phyloP scores from a whole-genome alignment of 805 yeast genomes.

The Candida morakotiae region DNA sequence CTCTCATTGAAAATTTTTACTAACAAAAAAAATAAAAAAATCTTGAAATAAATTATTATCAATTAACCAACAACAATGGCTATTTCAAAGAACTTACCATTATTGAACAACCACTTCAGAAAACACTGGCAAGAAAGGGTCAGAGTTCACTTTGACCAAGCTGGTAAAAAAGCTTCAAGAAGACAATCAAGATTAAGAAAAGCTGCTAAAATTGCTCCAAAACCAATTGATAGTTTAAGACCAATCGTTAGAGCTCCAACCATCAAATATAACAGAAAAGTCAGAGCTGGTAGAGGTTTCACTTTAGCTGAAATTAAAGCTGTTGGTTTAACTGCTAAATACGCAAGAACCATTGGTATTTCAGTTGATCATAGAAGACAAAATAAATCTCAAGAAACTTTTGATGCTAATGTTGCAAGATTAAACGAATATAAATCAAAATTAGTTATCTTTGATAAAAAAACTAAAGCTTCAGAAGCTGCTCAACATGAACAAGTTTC shows the following conservation, averaged over 20 bases:
- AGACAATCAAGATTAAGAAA: slow-evolving; percentile 89
- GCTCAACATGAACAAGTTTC: slow-evolving; percentile 68
- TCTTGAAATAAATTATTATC: background rate
- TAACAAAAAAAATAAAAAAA: background rate
- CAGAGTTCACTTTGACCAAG: slow-evolving; percentile 99
- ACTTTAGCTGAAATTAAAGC: slow-evolving; percentile 97
- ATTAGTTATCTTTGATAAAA: slow-evolving; percentile 93
- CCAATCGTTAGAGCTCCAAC: slow-evolving; percentile 99
- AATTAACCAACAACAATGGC: slow-evolving; percentile 48
- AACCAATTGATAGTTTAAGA: slow-evolving; percentile 93
- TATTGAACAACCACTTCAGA: slow-evolving; percentile 99
- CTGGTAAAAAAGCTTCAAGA: slow-evolving; percentile 98
- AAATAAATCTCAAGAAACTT: slow-evolving; percentile 95
- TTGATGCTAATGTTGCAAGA: slow-evolving; percentile 92
- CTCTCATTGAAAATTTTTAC: slow-evolving; percentile 6
- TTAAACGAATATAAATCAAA: slow-evolving; percentile 94
- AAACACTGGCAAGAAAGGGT: slow-evolving; percentile 99
- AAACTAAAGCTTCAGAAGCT: slow-evolving; percentile 67
- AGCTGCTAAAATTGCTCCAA: slow-evolving; percentile 96
- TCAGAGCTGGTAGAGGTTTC: slow-evolving; percentile 99
- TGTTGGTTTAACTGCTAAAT: slow-evolving; percentile 84
- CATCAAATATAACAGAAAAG: slow-evolving; percentile 97
- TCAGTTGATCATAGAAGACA: slow-evolving; percentile 99
- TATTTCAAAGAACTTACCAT: slow-evolving; percentile 97
- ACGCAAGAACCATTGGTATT: slow-evolving; percentile 98